These are phyloP conservation scores for Dendryphion nanum DNA, from an alignment of 2,329 filamentous ascomycete genomes.

Conservation along the genomic window DNA sequence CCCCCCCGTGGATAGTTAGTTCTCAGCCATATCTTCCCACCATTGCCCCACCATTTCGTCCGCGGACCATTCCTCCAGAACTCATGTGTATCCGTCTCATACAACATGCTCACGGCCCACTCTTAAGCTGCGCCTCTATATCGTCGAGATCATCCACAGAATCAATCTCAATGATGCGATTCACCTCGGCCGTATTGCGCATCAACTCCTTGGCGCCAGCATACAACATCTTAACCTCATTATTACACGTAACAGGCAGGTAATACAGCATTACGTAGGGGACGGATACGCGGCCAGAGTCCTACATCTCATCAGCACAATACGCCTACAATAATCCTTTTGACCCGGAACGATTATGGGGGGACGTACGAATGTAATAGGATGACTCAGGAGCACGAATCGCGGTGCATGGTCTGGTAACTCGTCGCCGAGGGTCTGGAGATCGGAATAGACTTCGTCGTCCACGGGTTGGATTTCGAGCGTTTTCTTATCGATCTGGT, in stretches of 20 bases:
- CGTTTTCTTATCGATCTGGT: conserved; percentile 85
- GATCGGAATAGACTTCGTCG: conserved; percentile 76
- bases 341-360: not conserved
- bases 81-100: no score
- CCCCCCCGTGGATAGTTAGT: no score
- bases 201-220: conserved; percentile 95
- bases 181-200: conserved; percentile 89
- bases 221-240: conserved; percentile 86
- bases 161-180: conserved; percentile 80
- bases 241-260: conserved; percentile 87
- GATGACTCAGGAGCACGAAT: conserved; percentile 88
- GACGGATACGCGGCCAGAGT: conserved; percentile 79
- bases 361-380: conserved; percentile 71
- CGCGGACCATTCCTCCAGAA: no score
- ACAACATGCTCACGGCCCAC: no score
- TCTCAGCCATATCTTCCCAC: no score
- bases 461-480: conserved; percentile 86
- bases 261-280: conserved; percentile 96
- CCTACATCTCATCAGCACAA: conserved; percentile 52
- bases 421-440: conserved; percentile 81
- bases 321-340: not conserved
- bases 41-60: no score
- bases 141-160: conserved; percentile 76
- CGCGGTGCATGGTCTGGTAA: conserved; percentile 89
- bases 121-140: conserved; percentile 69